phyloP scores from a whole-genome alignment of 2,329 filamentous ascomycete genomes.

The Sphaerulina musiva region DNA sequence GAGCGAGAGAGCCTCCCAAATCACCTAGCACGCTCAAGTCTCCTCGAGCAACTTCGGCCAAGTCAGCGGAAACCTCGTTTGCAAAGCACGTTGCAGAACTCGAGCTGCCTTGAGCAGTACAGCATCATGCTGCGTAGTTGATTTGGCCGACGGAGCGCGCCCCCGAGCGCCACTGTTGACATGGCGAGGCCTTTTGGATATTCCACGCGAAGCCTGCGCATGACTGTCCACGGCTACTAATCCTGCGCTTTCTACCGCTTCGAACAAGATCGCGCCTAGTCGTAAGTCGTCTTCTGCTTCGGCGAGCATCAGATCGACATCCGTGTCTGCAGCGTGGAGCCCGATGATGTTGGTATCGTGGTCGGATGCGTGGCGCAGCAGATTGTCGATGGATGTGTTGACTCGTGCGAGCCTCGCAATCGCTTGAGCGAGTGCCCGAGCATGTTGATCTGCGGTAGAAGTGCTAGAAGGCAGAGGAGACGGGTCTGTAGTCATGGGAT shows the following conservation, averaged over 20 bases:
- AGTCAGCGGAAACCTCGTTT: constrained; percentile 7
- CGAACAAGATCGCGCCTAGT: constrained; percentile 1
- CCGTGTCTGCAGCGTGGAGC: not conserved
- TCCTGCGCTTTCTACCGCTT: constrained; percentile 1
- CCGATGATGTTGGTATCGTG: not conserved
- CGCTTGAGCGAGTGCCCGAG: not conserved
- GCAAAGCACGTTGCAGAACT: not conserved
- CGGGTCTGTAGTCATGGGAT: not conserved
- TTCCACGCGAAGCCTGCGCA: not conserved
- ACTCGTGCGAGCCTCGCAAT: constrained; percentile 3
- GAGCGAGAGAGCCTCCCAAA: too few relatives aligned
- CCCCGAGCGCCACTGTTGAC: not conserved
- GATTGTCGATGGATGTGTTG: constrained; percentile 1
- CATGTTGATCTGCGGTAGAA: not conserved
- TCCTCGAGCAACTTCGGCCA: constrained; percentile 6
- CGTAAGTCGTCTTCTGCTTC: constrained; percentile 6
- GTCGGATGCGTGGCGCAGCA: not conserved
- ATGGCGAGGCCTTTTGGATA: constrained; percentile 2
- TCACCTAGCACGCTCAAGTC: not conserved
- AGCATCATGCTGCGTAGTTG: not conserved
- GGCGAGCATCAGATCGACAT: not conserved
- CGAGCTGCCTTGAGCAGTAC: constrained; percentile 4
- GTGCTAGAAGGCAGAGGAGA: not conserved
- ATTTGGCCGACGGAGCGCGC: too few relatives aligned
- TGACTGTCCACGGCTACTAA: not conserved